These are phyloP conservation scores for Penicillium sp. DNA, from an alignment of 2,329 filamentous ascomycete species.

Conservation along the genomic window DNA sequence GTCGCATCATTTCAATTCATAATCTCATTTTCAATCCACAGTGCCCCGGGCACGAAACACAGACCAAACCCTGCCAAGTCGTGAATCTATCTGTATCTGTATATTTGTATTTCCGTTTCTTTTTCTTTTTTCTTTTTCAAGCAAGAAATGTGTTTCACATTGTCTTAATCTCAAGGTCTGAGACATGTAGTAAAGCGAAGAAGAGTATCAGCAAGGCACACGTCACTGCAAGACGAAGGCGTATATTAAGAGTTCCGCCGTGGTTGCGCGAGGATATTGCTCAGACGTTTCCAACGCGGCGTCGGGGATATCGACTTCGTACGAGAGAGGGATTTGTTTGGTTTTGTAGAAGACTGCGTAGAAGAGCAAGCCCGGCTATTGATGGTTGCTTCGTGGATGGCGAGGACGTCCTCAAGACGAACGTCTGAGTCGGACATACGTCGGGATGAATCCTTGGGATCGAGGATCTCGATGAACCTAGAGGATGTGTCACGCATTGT, in stretches of 20 bases:
- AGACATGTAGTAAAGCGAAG: background rate
- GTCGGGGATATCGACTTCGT: slow-evolving; percentile 25
- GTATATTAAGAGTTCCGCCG: slow-evolving; percentile 23
- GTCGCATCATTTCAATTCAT: slow-evolving; percentile 7
- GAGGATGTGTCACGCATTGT: slow-evolving; percentile 39
- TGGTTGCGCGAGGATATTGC: slow-evolving; percentile 32
- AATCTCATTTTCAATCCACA: slow-evolving; percentile 2
- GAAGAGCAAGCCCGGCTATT: slow-evolving; percentile 36
- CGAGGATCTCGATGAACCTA: slow-evolving; percentile 46
- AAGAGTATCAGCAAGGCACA: background rate
- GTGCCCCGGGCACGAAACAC: background rate
- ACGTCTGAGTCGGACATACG: slow-evolving; percentile 42
- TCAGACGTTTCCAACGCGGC: slow-evolving; percentile 35
- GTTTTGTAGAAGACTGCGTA: slow-evolving; percentile 36
- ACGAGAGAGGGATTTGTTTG: slow-evolving; percentile 28
- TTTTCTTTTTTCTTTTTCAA: background rate
- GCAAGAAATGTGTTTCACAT: background rate
- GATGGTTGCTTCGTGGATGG: slow-evolving; percentile 37
- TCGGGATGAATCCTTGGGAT: slow-evolving; percentile 33
- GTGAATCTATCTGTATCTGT: slow-evolving; percentile 1
- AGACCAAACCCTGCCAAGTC: background rate
- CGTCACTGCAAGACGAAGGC: background rate
- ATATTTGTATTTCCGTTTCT: background rate
- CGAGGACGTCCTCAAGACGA: slow-evolving; percentile 45
- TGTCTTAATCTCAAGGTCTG: too few relatives aligned